Evolutionary conservation across 2,329 filamentous ascomycete genomes (phyloP), one percentile per base, ranked within the genome.

Genomic region (Fusarium buharicum): DNA sequence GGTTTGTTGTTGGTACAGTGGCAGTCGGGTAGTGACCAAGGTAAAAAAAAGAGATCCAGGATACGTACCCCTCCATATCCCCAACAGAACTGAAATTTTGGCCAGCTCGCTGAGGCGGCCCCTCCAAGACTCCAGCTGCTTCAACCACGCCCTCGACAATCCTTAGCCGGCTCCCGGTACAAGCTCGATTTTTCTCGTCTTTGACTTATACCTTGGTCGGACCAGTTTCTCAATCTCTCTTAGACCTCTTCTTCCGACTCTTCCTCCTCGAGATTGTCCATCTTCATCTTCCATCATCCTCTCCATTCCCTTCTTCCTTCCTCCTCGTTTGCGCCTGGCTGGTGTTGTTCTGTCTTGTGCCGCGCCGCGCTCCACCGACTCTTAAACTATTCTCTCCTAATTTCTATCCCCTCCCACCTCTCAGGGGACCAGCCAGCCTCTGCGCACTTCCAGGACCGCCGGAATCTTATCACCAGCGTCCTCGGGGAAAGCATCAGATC

Each of bases 71-170:
- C 66, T 69, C 64, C 64, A 67, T 67, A 73, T 77, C 77, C 77
- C 77, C 77, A 80, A 78, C 73, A 78, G 73, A 77, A 76, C 75
- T 74, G 75, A 76, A 77, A 60, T 71, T 71, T 70, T 70, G 68
- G 66, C 68, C 63, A 60, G 66, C 64, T 57, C 63, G 62, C 64
- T 70, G 67, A 59, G 63, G 64, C 57, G 67, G 66, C 56, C 64
- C 64, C 63, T 66, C 64, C 63, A 67, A 67, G 55, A 67, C 58
- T 59, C 68, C 55, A 48, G 67, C 50, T 59, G 67, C 55, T 65
- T 67, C 64, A 57, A 55, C 61, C 61, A 64, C 58, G 52, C 63
- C 61, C 69, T 66, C 56, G 55, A 52, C 57, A 60, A 55, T 59
- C 56, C 43, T 39, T 64, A 59, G 66, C 41, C 55, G 58, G 56